Evolutionary conservation across 2,329 filamentous ascomycete species (phyloP), one percentile per base, ranked within the genome.

Genomic region (Fusarium napiforme): DNA sequence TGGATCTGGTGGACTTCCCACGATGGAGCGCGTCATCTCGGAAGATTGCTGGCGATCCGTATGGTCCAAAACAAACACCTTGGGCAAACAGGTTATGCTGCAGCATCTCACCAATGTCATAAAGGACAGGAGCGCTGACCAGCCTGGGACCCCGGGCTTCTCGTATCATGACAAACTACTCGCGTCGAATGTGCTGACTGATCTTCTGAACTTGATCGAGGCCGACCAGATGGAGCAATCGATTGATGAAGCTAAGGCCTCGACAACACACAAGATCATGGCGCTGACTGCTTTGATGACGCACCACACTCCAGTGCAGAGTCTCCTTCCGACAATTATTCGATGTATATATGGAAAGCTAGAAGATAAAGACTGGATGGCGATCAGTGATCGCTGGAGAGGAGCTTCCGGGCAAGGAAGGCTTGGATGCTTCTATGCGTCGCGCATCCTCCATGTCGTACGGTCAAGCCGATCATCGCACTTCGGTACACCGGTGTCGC

Each of bases 261-360:
- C 65, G 21, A 69, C 65, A 21, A 57, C 60, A 4, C 68, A 71
- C 28, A 45, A 64, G 37, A 58, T 71, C 19, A 71, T 69, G 60
- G 49, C 52, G 0, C 28, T 66, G 9, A 52, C 37, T 32, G 65
- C 68, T 2, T 26, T 71, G 28, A 69, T 66, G 68, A 56, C 32
- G 1, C 46, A 69, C 11, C 56, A 69, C 11, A 60, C 56, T 3
- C 65, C 65, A 9, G 47, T 47, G 7, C 45, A 37, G 18, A 69
- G 28, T 21, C 50, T 66, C 1, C 30, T 64, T n/a, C 52, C 60
- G 23, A 69, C 46, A 0, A 34, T 62, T 8, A 57, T 71, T 2
- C 42, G 61, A 23, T 69, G 49, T 11, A 71, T 71, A n/a, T 71
- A 69, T 9, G 52, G 61, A 4, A 71, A 71, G 9, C 32, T 69